Percentiles rank a stretch among this genome's conserved stretches.
phyloP scores from a whole-genome alignment of 805 yeast genomes.

The Saturnispora saitoi region DNA sequence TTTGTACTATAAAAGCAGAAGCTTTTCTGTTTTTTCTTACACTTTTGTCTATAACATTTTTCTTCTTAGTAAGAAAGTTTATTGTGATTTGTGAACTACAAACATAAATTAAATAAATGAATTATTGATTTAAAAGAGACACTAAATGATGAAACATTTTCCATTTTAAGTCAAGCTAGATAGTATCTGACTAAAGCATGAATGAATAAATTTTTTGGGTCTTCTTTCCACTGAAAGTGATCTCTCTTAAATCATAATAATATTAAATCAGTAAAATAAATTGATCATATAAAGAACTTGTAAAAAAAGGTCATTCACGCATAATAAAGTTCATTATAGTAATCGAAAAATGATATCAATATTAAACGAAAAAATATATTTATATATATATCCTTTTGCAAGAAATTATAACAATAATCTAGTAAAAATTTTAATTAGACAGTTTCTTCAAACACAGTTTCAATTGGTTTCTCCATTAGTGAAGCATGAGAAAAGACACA shows the following conservation, averaged over 20 bases:
- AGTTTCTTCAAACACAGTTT: slow-evolving; percentile 85
- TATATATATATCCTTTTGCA: too few relatives aligned
- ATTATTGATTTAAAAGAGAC: background rate
- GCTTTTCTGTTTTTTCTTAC: background rate
- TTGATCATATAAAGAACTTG: background rate
- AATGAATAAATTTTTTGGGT: slow-evolving; percentile 29
- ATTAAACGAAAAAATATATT: too few relatives aligned
- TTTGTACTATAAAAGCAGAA: background rate
- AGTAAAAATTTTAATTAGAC: slow-evolving; percentile 21
- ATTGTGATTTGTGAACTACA: background rate
- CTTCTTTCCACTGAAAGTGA: slow-evolving; percentile 30
- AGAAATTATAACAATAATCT: background rate
- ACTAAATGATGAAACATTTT: slow-evolving; percentile 26
- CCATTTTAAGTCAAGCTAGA: slow-evolving; percentile 35
- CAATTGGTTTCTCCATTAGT: slow-evolving; percentile 94
- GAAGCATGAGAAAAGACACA: slow-evolving; percentile 85
- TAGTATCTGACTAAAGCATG: slow-evolving; percentile 34
- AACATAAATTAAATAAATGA: background rate
- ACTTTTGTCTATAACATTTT: too few relatives aligned
- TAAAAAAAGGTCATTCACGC: too few relatives aligned
- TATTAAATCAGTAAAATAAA: background rate
- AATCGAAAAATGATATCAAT: too few relatives aligned
- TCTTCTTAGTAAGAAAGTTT: background rate
- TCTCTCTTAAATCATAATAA: too few relatives aligned
- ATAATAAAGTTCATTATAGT: too few relatives aligned